Percentiles rank a stretch among this genome's conserved stretches.
phyloP scores from a whole-genome alignment of 306 rosid species.

The Crotalaria pallida region DNA sequence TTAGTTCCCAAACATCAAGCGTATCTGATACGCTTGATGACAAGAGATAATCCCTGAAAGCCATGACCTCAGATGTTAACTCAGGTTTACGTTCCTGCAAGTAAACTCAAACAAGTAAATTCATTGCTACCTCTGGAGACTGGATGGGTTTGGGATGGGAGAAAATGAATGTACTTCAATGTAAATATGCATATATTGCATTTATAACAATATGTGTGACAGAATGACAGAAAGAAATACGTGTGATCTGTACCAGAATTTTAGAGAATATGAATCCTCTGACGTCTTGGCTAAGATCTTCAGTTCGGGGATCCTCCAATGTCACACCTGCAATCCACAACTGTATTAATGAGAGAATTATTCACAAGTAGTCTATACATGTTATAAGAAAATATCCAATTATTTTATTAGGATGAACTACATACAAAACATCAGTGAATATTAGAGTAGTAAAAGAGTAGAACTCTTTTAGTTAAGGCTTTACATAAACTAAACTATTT shows the following conservation, averaged over 20 bases:
- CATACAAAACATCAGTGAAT: neutral
- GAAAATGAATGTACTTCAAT: neutral
- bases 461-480: too few relatives aligned
- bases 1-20: conserved; percentile 96
- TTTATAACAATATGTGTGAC: neutral
- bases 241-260: conserved; percentile 58
- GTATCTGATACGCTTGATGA: conserved; percentile 89
- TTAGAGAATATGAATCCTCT: conserved; percentile 96
- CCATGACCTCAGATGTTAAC: conserved; percentile 81
- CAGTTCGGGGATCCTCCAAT: conserved; percentile 89
- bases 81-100: conserved; percentile 90
- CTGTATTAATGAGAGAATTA: conserved; percentile 4
- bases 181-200: neutral
- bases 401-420: neutral
- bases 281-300: conserved; percentile 99
- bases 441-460: too few relatives aligned
- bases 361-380: conserved; percentile 5
- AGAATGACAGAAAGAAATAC: conserved; percentile 8
- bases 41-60: conserved; percentile 87
- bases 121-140: neutral
- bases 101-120: conserved; percentile 10
- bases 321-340: conserved; percentile 66
- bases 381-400: neutral
- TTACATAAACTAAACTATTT: too few relatives aligned
- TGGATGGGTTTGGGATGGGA: neutral